phyloP scores from a whole-genome alignment of 768 basidiomycete species.

The Phlegmacium glaucopus region DNA sequence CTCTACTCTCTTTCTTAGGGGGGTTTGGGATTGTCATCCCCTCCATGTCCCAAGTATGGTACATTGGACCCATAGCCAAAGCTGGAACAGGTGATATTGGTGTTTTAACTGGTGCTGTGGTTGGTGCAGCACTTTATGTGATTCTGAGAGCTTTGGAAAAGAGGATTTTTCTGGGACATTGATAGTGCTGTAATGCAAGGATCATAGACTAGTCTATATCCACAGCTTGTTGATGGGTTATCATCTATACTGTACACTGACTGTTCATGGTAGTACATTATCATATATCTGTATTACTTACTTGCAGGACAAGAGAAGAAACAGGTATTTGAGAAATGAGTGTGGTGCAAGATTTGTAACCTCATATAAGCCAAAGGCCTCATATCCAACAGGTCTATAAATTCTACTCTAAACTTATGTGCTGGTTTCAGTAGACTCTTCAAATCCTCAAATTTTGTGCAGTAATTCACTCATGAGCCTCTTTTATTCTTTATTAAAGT shows the following conservation, averaged over 20 bases:
- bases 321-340: not conserved
- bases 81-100: conserved; percentile 62
- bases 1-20: conserved; percentile 48
- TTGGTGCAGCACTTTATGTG: too few relatives aligned
- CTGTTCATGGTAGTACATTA: too few relatives aligned
- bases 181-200: not conserved
- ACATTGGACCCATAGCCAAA: conserved; percentile 62
- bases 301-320: too few relatives aligned
- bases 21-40: conserved; percentile 58
- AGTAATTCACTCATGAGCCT: conserved; percentile 32
- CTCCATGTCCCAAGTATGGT: conserved; percentile 72
- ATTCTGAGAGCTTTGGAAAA: conserved; percentile 37
- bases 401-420: conserved; percentile 35
- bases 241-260: too few relatives aligned
- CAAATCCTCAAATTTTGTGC: conserved; percentile 31
- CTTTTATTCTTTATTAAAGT: too few relatives aligned
- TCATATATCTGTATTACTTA: too few relatives aligned
- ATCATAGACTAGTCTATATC: too few relatives aligned
- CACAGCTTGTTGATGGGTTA: too few relatives aligned
- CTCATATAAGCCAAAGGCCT: conserved; percentile 33
- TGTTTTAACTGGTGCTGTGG: too few relatives aligned
- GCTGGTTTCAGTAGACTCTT: conserved; percentile 36
- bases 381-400: conserved; percentile 37
- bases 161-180: conserved; percentile 15
- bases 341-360: conserved; percentile 18